Percentiles rank a stretch among this genome's conserved stretches.
Conservation (phyloP, 129 eudicot genomes). For the Helichrysum umbraculigerum region DNA sequence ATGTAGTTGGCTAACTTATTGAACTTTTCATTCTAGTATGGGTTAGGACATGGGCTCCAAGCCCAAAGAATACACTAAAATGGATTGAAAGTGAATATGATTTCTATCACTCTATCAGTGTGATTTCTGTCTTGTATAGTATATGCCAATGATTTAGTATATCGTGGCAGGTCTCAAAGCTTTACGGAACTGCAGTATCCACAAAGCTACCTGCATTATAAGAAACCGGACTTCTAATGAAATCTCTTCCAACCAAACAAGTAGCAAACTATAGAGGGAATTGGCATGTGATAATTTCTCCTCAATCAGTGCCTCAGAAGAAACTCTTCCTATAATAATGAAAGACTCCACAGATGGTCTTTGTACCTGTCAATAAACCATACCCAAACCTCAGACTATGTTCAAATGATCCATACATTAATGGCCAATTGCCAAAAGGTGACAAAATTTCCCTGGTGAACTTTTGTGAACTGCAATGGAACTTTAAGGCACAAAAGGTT, state of each 20-base stretch:
- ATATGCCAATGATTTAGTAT: neutral
- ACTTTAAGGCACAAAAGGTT: too few species aligned
- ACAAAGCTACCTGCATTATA: conserved; percentile 64
- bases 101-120: conserved; percentile 9
- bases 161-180: too few species aligned
- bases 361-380: conserved; percentile 50
- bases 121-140: neutral
- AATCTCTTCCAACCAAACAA: conserved; percentile 56
- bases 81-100: neutral
- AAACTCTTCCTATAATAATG: conserved; percentile 80
- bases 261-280: conserved; percentile 50
- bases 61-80: conserved; percentile 28
- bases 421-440: too few species aligned
- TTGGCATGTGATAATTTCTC: conserved; percentile 47
- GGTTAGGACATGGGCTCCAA: neutral
- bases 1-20: neutral
- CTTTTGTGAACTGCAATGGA: too few species aligned
- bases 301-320: conserved; percentile 77
- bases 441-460: too few species aligned
- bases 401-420: neutral
- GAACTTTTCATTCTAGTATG: neutral
- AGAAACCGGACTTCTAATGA: conserved; percentile 61
- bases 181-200: conserved; percentile 59
- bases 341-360: conserved; percentile 77
- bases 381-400: neutral